Conservation (phyloP, 345 rosid species). For the Heritiera fomes region DNA sequence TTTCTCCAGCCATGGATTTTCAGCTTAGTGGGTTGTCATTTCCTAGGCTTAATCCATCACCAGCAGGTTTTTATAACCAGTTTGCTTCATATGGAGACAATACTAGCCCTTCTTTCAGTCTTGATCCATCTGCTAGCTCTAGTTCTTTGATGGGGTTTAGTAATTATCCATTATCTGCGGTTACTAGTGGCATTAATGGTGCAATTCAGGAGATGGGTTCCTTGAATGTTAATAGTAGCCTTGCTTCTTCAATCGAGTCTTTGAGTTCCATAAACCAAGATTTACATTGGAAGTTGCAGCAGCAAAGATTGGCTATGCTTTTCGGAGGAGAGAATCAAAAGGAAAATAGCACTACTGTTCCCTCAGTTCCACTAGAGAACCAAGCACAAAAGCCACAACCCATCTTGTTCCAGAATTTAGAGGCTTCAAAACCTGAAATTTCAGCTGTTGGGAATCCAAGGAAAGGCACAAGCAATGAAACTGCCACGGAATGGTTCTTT, state of each 20-base stretch:
- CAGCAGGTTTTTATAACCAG: conserved; percentile 43
- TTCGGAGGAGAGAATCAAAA: conserved; percentile 46
- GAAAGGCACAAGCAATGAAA: conserved; percentile 35
- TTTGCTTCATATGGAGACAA: conserved; percentile 46
- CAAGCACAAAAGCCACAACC: conserved; percentile 57
- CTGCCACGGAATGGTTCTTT: conserved; percentile 69
- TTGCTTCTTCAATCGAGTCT: conserved; percentile 85
- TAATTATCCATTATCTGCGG: conserved; percentile 41
- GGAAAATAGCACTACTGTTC: conserved; percentile 24
- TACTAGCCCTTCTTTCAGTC: conserved; percentile 36
- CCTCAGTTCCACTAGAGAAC: conserved; percentile 32
- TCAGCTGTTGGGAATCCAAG: conserved; percentile 34
- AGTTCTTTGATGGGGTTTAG: conserved; percentile 49
- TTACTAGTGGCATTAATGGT: conserved; percentile 35
- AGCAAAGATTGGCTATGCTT: conserved; percentile 74
- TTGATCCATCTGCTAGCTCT: conserved; percentile 49
- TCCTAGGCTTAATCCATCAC: conserved; percentile 43
- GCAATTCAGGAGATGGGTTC: conserved; percentile 53
- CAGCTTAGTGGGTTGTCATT: conserved; percentile 66
- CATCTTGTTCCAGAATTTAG: conserved; percentile 64
- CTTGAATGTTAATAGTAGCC: conserved; percentile 52
- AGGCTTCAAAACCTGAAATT: conserved; percentile 38
- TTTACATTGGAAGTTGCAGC: conserved; percentile 93
- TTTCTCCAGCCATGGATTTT: conserved; percentile 73
- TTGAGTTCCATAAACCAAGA: conserved; percentile 89